Percentiles rank a stretch among this genome's conserved stretches.
These are phyloP conservation scores for Grigorovia jiainica DNA, from an alignment of 805 yeast species.

Conservation along the genomic window DNA sequence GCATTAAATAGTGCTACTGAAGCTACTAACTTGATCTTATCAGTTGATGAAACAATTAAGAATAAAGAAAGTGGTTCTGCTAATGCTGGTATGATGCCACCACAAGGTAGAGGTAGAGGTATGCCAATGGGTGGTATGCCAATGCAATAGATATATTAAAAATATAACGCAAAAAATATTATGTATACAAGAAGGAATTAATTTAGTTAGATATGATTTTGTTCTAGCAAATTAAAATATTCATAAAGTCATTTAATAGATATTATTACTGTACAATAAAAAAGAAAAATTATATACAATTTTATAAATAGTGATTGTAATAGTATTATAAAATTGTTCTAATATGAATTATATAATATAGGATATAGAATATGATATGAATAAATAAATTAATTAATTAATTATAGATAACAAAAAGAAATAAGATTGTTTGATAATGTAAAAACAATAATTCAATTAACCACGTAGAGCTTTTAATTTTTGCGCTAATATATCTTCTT, in stretches of 20 bases:
- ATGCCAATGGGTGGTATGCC: constrained; percentile 46
- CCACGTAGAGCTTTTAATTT: constrained; percentile 77
- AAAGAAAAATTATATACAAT: no score
- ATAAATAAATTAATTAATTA: no score
- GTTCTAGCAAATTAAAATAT: not conserved
- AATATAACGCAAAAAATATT: not conserved
- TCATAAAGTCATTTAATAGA: not conserved
- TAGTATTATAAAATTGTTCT: not conserved
- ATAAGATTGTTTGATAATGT: no score
- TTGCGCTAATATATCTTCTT: constrained; percentile 82
- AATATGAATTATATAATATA: no score
- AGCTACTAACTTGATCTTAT: constrained; percentile 84
- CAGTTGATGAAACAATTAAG: constrained; percentile 91
- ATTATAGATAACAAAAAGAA: no score
- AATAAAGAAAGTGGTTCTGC: constrained; percentile 56
- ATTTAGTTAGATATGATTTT: no score
- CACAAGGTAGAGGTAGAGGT: constrained; percentile 63
- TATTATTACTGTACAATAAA: constrained; percentile 3
- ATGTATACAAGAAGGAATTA: not conserved
- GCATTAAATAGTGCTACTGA: constrained; percentile 95
- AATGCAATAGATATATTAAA: constrained; percentile 8
- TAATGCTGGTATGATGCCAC: constrained; percentile 40
- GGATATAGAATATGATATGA: no score
- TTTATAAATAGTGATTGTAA: not conserved
- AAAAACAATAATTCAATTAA: no score